Base-by-base conservation (phyloP, 805 yeast species). In the Kregervanrija pseudodelftensis region DNA sequence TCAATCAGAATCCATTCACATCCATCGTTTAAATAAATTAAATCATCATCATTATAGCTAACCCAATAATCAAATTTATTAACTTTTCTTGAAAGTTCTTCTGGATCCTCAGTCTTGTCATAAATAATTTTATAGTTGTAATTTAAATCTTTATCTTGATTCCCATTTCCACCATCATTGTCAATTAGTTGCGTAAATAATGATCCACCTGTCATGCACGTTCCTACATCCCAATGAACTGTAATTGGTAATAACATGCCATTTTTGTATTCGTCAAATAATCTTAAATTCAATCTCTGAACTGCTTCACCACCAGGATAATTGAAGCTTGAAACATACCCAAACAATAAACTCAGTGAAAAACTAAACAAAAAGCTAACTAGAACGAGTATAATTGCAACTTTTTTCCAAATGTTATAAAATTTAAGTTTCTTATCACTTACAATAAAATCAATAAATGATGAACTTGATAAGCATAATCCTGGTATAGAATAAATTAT, bases 221-320 rank as follows among this genome's bases (percentile, higher is more conserved):
- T 74, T 0, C 85, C 77, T 3, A 82, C 81, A 55, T 85, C 95
- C 66, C 87, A 65, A 61, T 90, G 95, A 9, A 90, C 78, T 0
- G 70, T 61, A 13, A 68, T 15, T 3, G 51, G 52, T 7, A 35
- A 39, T 8, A 37, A 12, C 36, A 39, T 42, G 11, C 44, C 47
- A 13, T 36, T 33, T 5, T 37, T 15, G 12, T 39, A 39, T 11
- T 37, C 15, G 1, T 42, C 13, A 14, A 47, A 39, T 1, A 62
- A 10, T 30, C 40, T 46, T 14, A 41, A 17, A 54, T 87, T 84
- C 46, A 85, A 70, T 16, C 56, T 56, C 12, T 58, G 48, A 32
- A 89, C 64, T 0, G 96, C 95, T 1, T 64, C 70, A 0, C 96
- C 97, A 11, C 97, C 97, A 2, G 96, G 95, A 58, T 91, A 91